A percentile compares a stretch with the other conserved stretches of the same genome.
Conservation (phyloP, 192 early-diverging fungal species). For the Umbelopsis ramanniana region DNA sequence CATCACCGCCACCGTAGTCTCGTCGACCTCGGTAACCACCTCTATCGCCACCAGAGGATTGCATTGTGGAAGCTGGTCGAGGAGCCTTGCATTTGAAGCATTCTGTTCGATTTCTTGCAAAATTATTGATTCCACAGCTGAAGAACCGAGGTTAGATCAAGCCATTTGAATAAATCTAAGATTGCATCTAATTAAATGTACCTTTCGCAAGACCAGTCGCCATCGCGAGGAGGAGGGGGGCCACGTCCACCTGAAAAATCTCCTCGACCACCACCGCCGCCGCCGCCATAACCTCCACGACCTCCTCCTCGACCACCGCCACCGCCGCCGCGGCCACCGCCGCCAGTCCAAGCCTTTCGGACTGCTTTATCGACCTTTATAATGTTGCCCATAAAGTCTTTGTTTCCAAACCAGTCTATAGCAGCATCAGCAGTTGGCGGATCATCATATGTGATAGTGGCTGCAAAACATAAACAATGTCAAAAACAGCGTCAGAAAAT, state of each 20-base stretch:
- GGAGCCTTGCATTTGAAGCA: constrained; percentile 69
- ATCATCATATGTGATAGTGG: constrained; percentile 79
- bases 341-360: constrained; percentile 53
- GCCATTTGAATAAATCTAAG: too few relatives aligned
- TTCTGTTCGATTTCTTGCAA: constrained; percentile 58
- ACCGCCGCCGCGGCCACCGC: constrained; percentile 49
- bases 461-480: constrained; percentile 33
- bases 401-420: constrained; percentile 74
- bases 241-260: constrained; percentile 32
- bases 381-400: constrained; percentile 54
- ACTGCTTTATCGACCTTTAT: constrained; percentile 69
- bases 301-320: constrained; percentile 50
- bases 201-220: constrained; percentile 64
- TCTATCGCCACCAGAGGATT: constrained; percentile 39
- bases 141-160: not conserved
- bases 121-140: constrained; percentile 72
- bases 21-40: constrained; percentile 46
- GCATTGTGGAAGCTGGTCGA: constrained; percentile 49
- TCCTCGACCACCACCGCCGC: constrained; percentile 44
- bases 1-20: constrained; percentile 40
- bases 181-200: constrained; percentile 10
- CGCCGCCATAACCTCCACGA: constrained; percentile 44
- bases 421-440: constrained; percentile 70
- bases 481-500: not conserved
- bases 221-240: constrained; percentile 54